Base-by-base conservation (phyloP, 495 filamentous ascomycete species). In the Amphirosellinia nigrospora region DNA sequence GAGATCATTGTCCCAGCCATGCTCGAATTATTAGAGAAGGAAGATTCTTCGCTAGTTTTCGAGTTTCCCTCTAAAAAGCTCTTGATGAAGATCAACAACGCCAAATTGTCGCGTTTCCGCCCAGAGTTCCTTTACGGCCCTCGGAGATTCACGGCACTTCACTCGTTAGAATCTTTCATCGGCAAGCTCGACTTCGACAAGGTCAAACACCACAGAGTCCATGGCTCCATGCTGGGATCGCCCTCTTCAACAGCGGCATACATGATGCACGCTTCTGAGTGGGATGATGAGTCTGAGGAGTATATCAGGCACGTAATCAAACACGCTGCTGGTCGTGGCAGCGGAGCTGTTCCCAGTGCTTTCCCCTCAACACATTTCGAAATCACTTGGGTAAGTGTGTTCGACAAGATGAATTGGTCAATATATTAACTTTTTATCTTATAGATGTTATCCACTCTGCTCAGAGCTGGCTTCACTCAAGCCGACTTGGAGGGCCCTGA, bases 141-240 rank as follows among this genome's bases (percentile, higher is more conserved):
- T 11, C 38, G 72, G 13, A 74, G 74, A 36, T 74, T 73, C 0
- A 80, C 82, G 0, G 69, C 78, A 1, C 66, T 83, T n/a, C 82
- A 87, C 62, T 85, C 83, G 2, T 72, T 87, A 4, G 85, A 87
- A 59, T 80, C 83, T 3, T 83, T 86, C 52, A 76, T 82, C 4
- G 84, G 82, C 13, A 75, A 75, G 16, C 64, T 86, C 13, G 73
- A 75, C 50, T 75, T 87, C 65, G 75, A 84, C 56, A 78, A 73
- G 38, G 74, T 87, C 13, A 74, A 68, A 3, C 82, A 86, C n/a
- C 82, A 85, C 55, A 81, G 79, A 65, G 75, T 79, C 23, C 73
- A 74, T 61, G 85, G 84, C 8, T 76, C 76, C 2, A 82, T 85
- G 71, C 75, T 86, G 79, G 83, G 75, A 6, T 86, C 85, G 7